Base-by-base conservation (phyloP, 768 basidiomycete genomes). In the Podaxis rugospora region DNA sequence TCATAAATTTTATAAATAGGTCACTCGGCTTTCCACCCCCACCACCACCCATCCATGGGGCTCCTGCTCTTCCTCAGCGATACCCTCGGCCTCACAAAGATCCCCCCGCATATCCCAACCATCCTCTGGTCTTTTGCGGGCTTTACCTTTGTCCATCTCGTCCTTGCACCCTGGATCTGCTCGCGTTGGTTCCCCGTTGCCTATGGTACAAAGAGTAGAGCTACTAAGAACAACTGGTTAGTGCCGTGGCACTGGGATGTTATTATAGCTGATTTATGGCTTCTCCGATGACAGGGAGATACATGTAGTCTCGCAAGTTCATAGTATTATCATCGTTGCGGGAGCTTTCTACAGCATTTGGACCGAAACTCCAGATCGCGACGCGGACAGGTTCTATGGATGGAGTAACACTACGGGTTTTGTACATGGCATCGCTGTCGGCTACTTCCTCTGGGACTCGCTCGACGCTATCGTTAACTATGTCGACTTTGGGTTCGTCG, bases 391-490 rank as follows among this genome's bases (percentile, higher is more conserved):
- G 35, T 87, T 85, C 5, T 93, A 88, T 67, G 93, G 92, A 5
- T 93, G 89, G 80, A 82, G 90, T 64, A 76, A 81, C 1, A 62
- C 70, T 18, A 78, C 81, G 4, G 88, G 85, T 21, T 76, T 81
- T 50, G 74, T 88, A 1, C 76, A 84, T 65, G 89, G 89, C 23
- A 79, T 96, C 51, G 85, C 90, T 32, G 79, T 80, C 53, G 93
- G 88, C 4, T 89, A 88, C 68, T 95, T 96, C 70, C 64, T 94
- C 18, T 96, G 93, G 93, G 93, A 96, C 67, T 80, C 81, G 0
- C 60, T 91, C 27, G 90, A 93, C 71, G 83, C 86, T 5, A 72
- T 87, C 23, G 56, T 88, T 55, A 86, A 92, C 70, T 89, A 82
- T 66, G 78, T 81, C 52, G 87, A 90, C 59, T 53, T 85, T 3